Base-by-base conservation (phyloP, 148 eudicot species). In the Vaccinium vitisidaea region DNA sequence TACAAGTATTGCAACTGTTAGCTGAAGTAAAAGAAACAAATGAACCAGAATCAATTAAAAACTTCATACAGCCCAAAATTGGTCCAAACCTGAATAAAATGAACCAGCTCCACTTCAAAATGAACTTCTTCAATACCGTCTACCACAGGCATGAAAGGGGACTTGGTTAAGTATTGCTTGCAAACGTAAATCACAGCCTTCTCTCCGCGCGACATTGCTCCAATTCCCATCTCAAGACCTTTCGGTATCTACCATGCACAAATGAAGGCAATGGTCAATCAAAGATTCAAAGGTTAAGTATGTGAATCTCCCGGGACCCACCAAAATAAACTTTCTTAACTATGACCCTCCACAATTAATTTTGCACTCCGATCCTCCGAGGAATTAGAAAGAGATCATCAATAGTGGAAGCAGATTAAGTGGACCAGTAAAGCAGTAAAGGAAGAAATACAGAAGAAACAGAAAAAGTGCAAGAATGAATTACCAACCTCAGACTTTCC, bases 221-320 rank as follows among this genome's bases (percentile, higher is more conserved):
- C 99, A 77, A 97, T 92, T 84, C 95, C 99, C 96, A 94, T 92
- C 90, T 97, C 99, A 84, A 97, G 94, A 87, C 99, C 99, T 89
- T 91, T 87, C 63, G 98, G 98, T 75, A 97, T 87, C 99, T 97
- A 90, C 32, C 8, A 74, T 12, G 59, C 6, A 86, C 43, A 73
- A 46, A 30, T 4, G 30, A 84, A 54, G 12, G 18, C 54, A 79
- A 69, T 77, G 30, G 67, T 69, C 11, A 50, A 78, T n/a, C 43
- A 3, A 77, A 61, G 77, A 32, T 2, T n/a, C 43, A 3, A 77
- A 61, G 77, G 53, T 2, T 2, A 75, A 76, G 23, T 53, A 58
- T 30, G 19, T 19, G n/a, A 50, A 84, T 23, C 30, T 23, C 50
- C 49, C 8, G 6, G 16, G 46, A 5, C 9, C 73, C 46, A 49